Conservation (phyloP, 108 stramenopile species). For the Conticribra guillardii region DNA sequence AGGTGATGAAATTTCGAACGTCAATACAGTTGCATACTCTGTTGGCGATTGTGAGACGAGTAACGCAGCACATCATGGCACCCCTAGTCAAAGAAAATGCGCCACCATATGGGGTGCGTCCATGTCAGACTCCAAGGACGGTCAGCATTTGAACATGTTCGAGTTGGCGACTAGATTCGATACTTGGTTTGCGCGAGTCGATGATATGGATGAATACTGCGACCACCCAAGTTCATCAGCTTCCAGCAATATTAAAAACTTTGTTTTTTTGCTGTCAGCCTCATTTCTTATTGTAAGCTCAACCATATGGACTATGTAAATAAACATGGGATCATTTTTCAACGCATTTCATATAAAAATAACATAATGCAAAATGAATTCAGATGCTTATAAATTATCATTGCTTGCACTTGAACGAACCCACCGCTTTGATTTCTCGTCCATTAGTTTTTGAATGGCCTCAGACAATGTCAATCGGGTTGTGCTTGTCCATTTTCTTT, state of each 20-base stretch:
- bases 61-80: conserved; percentile 40
- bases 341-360: no score
- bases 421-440: background rate
- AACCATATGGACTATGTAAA: no score
- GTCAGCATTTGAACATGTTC: conserved; percentile 7
- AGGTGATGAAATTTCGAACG: conserved; percentile 32
- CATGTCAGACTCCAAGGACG: conserved; percentile 20
- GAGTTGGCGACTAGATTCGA: conserved; percentile 27
- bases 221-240: background rate
- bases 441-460: background rate
- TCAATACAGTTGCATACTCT: conserved; percentile 37
- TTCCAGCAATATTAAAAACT: background rate
- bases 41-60: conserved; percentile 42
- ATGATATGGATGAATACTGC: conserved; percentile 22
- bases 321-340: no score
- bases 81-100: conserved; percentile 40
- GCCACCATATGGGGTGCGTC: conserved; percentile 46
- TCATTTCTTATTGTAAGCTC: no score
- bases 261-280: no score
- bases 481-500: background rate
- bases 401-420: no score
- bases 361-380: no score
- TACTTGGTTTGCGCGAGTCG: conserved; percentile 21
- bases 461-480: background rate
- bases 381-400: no score